Conservation (phyloP, 2,329 filamentous ascomycete species). For the Calycina herbarum region DNA sequence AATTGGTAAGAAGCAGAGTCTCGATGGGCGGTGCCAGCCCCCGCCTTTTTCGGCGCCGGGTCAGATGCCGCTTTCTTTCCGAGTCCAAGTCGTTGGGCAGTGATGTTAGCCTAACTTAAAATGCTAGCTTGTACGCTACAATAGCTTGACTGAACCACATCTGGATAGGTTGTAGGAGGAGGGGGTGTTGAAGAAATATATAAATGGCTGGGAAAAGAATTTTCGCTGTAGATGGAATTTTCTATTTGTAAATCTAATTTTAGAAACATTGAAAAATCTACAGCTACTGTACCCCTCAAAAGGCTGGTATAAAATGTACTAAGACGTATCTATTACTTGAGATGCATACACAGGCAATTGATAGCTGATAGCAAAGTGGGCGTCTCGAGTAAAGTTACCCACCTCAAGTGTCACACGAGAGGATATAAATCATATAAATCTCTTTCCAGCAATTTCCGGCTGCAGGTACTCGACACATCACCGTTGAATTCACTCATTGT, state of each 20-base stretch:
- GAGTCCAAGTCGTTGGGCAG: background rate
- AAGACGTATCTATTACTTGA: background rate
- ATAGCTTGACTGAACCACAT: background rate
- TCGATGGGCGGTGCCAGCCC: background rate
- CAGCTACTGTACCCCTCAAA: background rate
- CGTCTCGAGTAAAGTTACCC: background rate
- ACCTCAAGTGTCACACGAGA: background rate
- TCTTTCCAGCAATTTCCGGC: background rate
- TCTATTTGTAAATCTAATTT: background rate
- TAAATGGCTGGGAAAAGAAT: background rate
- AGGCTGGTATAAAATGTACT: background rate
- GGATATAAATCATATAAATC: background rate
- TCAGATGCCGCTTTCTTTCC: background rate
- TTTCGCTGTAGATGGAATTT: background rate
- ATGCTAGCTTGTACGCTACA: background rate
- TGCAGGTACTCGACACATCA: slow-evolving; percentile 4
- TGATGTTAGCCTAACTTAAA: background rate
- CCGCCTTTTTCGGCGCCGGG: background rate
- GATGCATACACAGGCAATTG: background rate
- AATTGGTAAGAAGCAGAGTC: background rate
- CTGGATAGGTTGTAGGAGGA: background rate
- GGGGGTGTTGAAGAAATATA: background rate
- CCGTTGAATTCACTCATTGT: background rate
- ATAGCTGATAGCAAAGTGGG: background rate
- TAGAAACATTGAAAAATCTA: background rate